phyloP scores from a whole-genome alignment of 2,329 filamentous ascomycete genomes.

The Cordyceps tenuipes region DNA sequence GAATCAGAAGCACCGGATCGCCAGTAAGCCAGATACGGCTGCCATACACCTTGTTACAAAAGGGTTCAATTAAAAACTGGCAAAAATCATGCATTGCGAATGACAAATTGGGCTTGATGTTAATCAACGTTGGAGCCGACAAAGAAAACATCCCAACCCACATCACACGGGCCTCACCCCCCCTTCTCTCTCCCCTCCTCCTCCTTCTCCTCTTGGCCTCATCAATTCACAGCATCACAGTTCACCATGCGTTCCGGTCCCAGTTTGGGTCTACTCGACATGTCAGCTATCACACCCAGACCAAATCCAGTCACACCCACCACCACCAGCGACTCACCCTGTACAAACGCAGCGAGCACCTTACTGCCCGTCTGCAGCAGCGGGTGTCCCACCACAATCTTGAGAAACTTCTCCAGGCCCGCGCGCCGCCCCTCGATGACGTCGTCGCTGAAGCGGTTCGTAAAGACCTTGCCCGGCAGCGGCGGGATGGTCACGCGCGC shows the following conservation, averaged over 20 bases:
- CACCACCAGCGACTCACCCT: constrained; percentile 51
- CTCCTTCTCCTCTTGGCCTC: not conserved
- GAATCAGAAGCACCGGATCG: not conserved
- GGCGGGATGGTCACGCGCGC: constrained; percentile 93
- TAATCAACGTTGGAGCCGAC: not conserved
- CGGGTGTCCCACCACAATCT: constrained; percentile 95
- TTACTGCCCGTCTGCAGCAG: constrained; percentile 96
- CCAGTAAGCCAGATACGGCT: too few species aligned
- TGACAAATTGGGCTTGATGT: not conserved
- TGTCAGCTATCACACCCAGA: constrained; percentile 10
- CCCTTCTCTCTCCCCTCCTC: too few species aligned
- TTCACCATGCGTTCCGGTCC: constrained; percentile 80
- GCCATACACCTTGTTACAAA: not conserved
- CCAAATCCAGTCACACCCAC: not conserved
- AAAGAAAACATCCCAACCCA: not conserved
- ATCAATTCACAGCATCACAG: constrained; percentile 22
- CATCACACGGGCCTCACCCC: not conserved
- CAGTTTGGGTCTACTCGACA: constrained; percentile 64
- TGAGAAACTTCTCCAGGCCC: constrained; percentile 88
- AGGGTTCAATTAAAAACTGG: not conserved
- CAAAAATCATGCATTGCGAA: not conserved
- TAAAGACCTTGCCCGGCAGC: constrained; percentile 93
- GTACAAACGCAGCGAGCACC: constrained; percentile 91
- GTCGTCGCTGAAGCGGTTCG: constrained; percentile 94
- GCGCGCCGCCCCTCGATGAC: constrained; percentile 92